Evolutionary conservation across 768 basidiomycete genomes (phyloP).

Genomic region (Tephrocybe sp.): DNA sequence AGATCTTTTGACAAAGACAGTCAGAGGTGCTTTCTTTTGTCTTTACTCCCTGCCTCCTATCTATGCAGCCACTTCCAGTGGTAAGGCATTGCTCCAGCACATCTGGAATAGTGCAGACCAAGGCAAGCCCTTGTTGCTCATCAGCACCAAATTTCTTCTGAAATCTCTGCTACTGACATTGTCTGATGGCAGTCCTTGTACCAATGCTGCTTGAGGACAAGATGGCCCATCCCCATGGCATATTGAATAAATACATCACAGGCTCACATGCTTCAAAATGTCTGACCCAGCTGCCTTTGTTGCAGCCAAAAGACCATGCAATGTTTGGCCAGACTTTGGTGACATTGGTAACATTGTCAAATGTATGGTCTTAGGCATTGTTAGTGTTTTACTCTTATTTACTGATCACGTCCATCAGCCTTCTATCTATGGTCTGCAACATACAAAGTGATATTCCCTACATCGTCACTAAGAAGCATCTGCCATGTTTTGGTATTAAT

Average conservation of each 20-base stretch:
- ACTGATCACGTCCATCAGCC: too few relatives aligned
- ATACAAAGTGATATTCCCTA: slow-evolving; percentile 3
- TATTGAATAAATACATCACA: background rate
- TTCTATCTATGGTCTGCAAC: background rate
- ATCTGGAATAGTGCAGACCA: slow-evolving; percentile 6
- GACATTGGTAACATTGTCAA: background rate
- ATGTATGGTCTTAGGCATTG: background rate
- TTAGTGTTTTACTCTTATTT: too few relatives aligned
- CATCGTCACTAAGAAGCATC: background rate
- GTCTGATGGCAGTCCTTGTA: background rate
- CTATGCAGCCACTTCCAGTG: background rate
- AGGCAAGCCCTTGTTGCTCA: background rate
- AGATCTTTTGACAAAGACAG: background rate
- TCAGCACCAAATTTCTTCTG: background rate
- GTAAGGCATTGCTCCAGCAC: background rate
- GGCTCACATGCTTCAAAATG: background rate
- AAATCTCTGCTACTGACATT: background rate
- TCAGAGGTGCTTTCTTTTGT: background rate
- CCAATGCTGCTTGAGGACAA: slow-evolving; percentile 1
- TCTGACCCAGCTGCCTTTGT: background rate
- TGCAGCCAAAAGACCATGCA: background rate
- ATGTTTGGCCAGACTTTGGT: background rate
- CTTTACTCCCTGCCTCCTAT: slow-evolving; percentile 3
- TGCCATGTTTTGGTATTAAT: background rate
- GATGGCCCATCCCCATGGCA: background rate